These are phyloP conservation scores for Tephrocybe sp. DNA, from an alignment of 768 basidiomycete species.

Conservation along the genomic window DNA sequence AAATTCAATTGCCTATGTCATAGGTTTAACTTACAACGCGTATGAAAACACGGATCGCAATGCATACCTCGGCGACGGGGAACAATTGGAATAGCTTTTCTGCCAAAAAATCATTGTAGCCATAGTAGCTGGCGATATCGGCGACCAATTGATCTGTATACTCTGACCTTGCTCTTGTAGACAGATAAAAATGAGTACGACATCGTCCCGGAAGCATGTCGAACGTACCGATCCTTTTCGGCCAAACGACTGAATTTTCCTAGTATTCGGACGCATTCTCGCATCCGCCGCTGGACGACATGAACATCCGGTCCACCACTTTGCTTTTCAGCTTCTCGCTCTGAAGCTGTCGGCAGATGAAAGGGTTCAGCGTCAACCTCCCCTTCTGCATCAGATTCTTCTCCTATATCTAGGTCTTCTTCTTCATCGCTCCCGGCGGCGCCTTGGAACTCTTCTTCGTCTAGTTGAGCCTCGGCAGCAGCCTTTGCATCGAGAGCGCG, in stretches of 20 bases:
- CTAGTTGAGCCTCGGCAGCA: constrained; percentile 67
- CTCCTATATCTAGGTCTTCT: constrained; percentile 41
- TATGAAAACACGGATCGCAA: constrained; percentile 3
- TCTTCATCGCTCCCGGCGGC: constrained; percentile 49
- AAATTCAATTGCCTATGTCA: constrained; percentile 90
- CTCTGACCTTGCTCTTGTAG: constrained; percentile 87
- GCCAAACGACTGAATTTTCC: constrained; percentile 70
- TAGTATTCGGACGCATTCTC: constrained; percentile 71
- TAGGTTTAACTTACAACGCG: constrained; percentile 10
- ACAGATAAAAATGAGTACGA: constrained; percentile 28
- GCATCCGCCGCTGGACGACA: constrained; percentile 77
- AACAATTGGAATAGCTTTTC: constrained; percentile 96
- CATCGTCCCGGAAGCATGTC: background rate
- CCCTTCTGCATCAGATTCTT: constrained; percentile 46
- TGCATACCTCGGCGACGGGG: constrained; percentile 81
- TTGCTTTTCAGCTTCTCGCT: constrained; percentile 72
- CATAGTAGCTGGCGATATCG: constrained; percentile 95
- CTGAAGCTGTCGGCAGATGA: constrained; percentile 67
- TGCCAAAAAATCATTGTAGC: constrained; percentile 93
- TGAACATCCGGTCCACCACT: constrained; percentile 72
- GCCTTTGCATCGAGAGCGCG: constrained; percentile 72
- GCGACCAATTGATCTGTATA: constrained; percentile 84
- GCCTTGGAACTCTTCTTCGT: constrained; percentile 64
- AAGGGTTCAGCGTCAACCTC: constrained; percentile 53
- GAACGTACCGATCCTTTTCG: constrained; percentile 63